Base-by-base conservation (phyloP, 768 basidiomycete species). In the Amanita exitialis region DNA sequence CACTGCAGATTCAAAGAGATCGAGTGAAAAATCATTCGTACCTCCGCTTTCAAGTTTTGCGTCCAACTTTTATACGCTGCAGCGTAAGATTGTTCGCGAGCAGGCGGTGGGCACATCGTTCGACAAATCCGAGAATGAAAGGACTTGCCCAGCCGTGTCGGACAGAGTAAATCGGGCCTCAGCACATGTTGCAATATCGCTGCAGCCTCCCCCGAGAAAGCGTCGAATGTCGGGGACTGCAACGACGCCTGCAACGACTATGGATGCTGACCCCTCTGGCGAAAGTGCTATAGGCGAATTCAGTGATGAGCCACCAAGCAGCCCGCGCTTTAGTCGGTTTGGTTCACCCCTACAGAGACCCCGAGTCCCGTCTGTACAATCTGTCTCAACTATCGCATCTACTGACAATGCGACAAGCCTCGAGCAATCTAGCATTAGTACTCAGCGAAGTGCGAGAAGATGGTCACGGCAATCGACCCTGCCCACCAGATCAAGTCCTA, bases 401-500 rank as follows among this genome's bases (percentile, higher is more conserved):
- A 63, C 54, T 10, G 74, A 74, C 10, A 66, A 42, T 47, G n/a
- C 58, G 1, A 45, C 57, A 16, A 64, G 63, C 52, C 47, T 59
- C 21, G 73, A 74, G 41, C 62, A 63, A 36, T 68, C 70, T 9
- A 74, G 67, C 54, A 60, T 64, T 8, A 71, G 69, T 49, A 67
- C 69, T 15, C 64, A 63, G 49, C 57, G 64, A 18, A 67, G 63
- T 45, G 64, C 64, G 54, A 72, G 70, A 48, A 67, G 79, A 47
- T 80, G 80, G 79, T 81, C 80, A 34, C 69, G 76, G 46, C 78
- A 76, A 55, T 70, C 71, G 12, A 59, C 59, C 23, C 61, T 69
- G 54, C 82, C 82, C 7, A 72, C 75, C 18, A 72, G 74, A 43
- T 61, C 71, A 44, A 76, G 76, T 4, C 82, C 82, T 8, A 81